phyloP scores from a whole-genome alignment of 495 filamentous ascomycete species.

The Parathielavia appendiculata region DNA sequence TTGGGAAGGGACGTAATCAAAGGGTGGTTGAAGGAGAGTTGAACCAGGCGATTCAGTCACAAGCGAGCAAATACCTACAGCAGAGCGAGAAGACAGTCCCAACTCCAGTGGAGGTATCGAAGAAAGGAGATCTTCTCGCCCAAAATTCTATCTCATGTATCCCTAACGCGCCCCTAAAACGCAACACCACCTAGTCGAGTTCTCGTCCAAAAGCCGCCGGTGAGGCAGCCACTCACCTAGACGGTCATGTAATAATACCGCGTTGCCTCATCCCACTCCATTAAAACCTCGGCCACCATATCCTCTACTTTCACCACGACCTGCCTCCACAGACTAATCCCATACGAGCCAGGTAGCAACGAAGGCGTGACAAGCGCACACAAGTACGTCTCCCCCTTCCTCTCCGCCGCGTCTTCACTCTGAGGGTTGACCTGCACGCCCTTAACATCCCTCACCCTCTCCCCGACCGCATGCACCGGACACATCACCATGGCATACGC shows the following conservation, averaged over 20 bases:
- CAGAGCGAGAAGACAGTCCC: no score
- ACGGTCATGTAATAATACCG: slow-evolving; percentile 37
- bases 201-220: no score
- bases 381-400: slow-evolving; percentile 21
- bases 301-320: slow-evolving; percentile 26
- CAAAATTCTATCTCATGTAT: no score
- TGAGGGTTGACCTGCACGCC: neutral
- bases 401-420: neutral
- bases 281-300: slow-evolving; percentile 35
- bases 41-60: neutral
- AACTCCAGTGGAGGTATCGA: no score
- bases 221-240: slow-evolving; percentile 9
- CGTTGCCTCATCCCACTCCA: slow-evolving; percentile 39
- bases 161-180: no score
- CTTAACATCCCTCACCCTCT: slow-evolving; percentile 17
- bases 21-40: neutral
- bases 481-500: slow-evolving; percentile 19
- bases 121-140: no score
- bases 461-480: slow-evolving; percentile 15
- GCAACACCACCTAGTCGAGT: no score
- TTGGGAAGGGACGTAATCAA: neutral
- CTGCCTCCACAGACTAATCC: slow-evolving; percentile 31
- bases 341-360: slow-evolving; percentile 31
- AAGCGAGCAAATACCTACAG: neutral
- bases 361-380: slow-evolving; percentile 29